These are phyloP conservation scores for sorghum (Sorghum bicolor) DNA, from an alignment of 176 grass and related monocot species.

Conservation along the genomic window Sorghum_bicolor_NCBIv3 NC_012871.2:6516501-6517000, in stretches of 20 bases:
- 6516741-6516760: no score
- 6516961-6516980: slow-evolving; percentile 12
- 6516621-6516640: neutral
- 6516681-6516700: no score
- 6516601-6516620: neutral
- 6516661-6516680: no score
- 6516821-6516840: no score
- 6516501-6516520: no score
- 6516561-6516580: no score
- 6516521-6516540: no score
- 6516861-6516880: no score
- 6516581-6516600: slow-evolving; percentile 1
- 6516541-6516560: no score
- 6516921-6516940: slow-evolving; percentile 26
- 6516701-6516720: no score
- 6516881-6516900: neutral
- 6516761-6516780: neutral
- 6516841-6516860: no score
- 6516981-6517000: slow-evolving; percentile 52
- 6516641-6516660: neutral
- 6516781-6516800: neutral
- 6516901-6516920: slow-evolving; percentile 10
- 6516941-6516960: slow-evolving; percentile 35
- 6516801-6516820: neutral
- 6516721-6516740: no score